Conservation (phyloP, 805 yeast species). For the Schwanniomyces polymorphus region DNA sequence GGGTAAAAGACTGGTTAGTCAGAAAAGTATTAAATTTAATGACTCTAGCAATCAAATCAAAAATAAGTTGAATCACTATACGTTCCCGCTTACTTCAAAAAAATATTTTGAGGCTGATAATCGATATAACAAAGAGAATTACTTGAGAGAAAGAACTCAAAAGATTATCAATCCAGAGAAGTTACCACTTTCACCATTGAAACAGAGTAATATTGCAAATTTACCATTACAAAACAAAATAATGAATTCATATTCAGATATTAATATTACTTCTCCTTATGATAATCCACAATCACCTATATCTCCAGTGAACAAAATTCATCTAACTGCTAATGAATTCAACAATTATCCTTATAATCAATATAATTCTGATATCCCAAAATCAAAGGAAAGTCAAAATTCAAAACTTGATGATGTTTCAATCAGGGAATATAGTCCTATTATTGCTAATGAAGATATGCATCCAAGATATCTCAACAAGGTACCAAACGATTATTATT, state of each 20-base stretch:
- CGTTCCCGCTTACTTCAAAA: slow-evolving; percentile 7
- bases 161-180: background rate
- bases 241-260: background rate
- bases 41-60: background rate
- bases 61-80: slow-evolving; percentile 2
- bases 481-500: slow-evolving; percentile 23
- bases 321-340: background rate
- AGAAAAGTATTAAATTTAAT: background rate
- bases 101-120: slow-evolving; percentile 14
- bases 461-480: slow-evolving; percentile 18
- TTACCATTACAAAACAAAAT: background rate
- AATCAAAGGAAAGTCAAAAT: background rate
- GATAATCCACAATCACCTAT: background rate
- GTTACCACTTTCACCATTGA: background rate
- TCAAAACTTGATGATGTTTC: slow-evolving; percentile 5
- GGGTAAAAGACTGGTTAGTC: slow-evolving; percentile 9
- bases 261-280: background rate
- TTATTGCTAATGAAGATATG: slow-evolving; percentile 7
- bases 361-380: background rate
- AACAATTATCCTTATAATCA: background rate
- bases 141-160: background rate
- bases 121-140: slow-evolving; percentile 6
- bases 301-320: background rate
- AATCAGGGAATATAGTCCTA: slow-evolving; percentile 17
- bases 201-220: background rate